Evolutionary conservation across 1,139 yeast genomes (phyloP).

Genomic region (Taphrina pruni): DNA sequence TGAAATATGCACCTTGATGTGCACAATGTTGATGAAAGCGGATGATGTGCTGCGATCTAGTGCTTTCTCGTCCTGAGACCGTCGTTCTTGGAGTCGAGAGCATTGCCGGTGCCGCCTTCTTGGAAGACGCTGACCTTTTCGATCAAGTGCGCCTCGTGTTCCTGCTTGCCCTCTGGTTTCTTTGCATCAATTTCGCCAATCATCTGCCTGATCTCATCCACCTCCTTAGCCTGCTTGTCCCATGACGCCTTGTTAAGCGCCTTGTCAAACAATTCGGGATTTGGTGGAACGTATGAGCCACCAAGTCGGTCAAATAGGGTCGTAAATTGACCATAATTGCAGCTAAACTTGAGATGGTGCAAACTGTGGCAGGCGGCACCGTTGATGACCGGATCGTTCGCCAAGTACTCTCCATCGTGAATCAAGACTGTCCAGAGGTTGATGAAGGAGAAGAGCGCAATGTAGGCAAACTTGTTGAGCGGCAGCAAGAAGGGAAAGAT

Average conservation of each 20-base stretch:
- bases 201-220: constrained; percentile 78
- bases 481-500: constrained; percentile 84
- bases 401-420: constrained; percentile 94
- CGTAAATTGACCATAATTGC: constrained; percentile 97
- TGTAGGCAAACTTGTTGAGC: constrained; percentile 81
- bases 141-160: constrained; percentile 34
- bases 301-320: constrained; percentile 98
- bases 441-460: constrained; percentile 81
- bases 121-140: constrained; percentile 39
- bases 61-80: background rate
- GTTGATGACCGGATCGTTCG: constrained; percentile 90
- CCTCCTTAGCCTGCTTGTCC: constrained; percentile 72
- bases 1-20: no score
- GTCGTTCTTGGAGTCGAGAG: background rate
- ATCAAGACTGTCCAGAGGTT: constrained; percentile 98
- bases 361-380: constrained; percentile 99
- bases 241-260: constrained; percentile 65
- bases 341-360: constrained; percentile 94
- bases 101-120: constrained; percentile 20
- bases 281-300: constrained; percentile 90
- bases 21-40: no score
- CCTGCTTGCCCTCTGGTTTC: constrained; percentile 33
- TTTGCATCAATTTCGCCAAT: constrained; percentile 71
- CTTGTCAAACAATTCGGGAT: constrained; percentile 78
- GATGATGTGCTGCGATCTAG: background rate